Percentiles rank a stretch among this genome's conserved stretches.
Conservation (phyloP, 2,329 filamentous ascomycete genomes). For the Aspergillus terreus region DNA sequence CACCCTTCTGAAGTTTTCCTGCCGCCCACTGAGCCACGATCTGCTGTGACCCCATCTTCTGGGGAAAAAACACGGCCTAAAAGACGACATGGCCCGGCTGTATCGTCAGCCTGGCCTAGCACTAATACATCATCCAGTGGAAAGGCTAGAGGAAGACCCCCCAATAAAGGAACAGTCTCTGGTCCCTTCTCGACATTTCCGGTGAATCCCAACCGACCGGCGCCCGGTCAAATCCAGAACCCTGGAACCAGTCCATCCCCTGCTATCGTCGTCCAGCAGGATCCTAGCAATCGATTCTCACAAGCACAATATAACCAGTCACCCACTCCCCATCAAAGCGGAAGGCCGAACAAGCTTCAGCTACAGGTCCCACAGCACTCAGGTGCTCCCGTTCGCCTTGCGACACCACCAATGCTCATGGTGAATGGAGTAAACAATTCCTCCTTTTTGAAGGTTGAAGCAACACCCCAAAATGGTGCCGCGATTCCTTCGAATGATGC, state of each 20-base stretch:
- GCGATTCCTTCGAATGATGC: conserved; percentile 4
- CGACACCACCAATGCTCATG: conserved; percentile 39
- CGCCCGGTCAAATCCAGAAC: conserved; percentile 43
- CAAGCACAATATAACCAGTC: conserved; percentile 23
- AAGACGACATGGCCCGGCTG: conserved; percentile 74
- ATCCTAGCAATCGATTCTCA: conserved; percentile 19
- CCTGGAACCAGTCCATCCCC: conserved; percentile 36
- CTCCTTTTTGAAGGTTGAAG: conserved; percentile 14
- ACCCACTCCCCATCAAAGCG: conserved; percentile 20
- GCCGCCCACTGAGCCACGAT: conserved; percentile 58
- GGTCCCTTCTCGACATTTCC: conserved; percentile 69
- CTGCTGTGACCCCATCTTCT: conserved; percentile 65
- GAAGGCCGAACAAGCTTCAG: conserved; percentile 38
- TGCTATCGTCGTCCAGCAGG: conserved; percentile 43
- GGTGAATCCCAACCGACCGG: conserved; percentile 53
- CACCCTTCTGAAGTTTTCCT: conserved; percentile 31
- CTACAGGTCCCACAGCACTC: conserved; percentile 41
- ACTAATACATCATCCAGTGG: conserved; percentile 59
- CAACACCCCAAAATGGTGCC: conserved; percentile 14
- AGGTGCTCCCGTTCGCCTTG: conserved; percentile 40
- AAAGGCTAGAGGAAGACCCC: conserved; percentile 75
- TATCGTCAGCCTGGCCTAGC: conserved; percentile 85
- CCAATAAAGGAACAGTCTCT: conserved; percentile 63
- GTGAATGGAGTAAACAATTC: conserved; percentile 34
- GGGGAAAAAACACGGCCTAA: conserved; percentile 40